Base-by-base conservation (phyloP, 345 rosid species). In the Orychophragmus violaceus region DNA sequence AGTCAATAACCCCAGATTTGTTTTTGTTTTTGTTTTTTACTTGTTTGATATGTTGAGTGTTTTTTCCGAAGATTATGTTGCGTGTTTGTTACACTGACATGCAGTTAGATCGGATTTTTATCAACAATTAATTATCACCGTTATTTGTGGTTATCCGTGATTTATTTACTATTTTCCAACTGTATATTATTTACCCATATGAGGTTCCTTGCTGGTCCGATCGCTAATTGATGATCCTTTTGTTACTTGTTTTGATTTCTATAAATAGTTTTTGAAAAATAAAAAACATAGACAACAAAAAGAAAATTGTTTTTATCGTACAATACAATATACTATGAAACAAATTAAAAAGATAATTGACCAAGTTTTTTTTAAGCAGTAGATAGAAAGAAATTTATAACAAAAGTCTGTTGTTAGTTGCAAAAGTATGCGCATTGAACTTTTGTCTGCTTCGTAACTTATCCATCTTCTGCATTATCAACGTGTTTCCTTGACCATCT, bases 371-470 rank as follows among this genome's bases (percentile, higher is more conserved):
- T 16, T 6, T 7, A 16, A 44, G 50, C 23, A 44, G 50, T 3
- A 44, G 50, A 44, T 18, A 18, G 19, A n/a, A 5, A 44, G 12
- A 8, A 44, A 44, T 8, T 19, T 22, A 22, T 11, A 21, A 48
- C 53, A 10, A 48, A 48, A 48, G 28, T n/a, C 8, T 48, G 48
- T 1, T 44, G 35, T 42, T 22, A 30, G 57, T 21, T 45, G 36
- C 11, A 22, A 14, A 44, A 11, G 16, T 41, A 25, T 11, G 53
- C 24, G 14, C 28, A 28, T 8, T 6, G 3, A 54, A 30, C 55
- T 45, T 44, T 44, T 44, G 71, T 67, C 71, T 48, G 66, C 24
- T 59, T 32, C 39, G 14, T 35, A 42, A 18, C 66, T 32, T 37
- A 19, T n/a, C 25, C 21, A 27, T 42, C 48, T 27, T 51, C 24